These are phyloP conservation scores for Quaeritorhiza haematococci DNA, from an alignment of 371 early-diverging fungal genomes.

Conservation along the genomic window DNA sequence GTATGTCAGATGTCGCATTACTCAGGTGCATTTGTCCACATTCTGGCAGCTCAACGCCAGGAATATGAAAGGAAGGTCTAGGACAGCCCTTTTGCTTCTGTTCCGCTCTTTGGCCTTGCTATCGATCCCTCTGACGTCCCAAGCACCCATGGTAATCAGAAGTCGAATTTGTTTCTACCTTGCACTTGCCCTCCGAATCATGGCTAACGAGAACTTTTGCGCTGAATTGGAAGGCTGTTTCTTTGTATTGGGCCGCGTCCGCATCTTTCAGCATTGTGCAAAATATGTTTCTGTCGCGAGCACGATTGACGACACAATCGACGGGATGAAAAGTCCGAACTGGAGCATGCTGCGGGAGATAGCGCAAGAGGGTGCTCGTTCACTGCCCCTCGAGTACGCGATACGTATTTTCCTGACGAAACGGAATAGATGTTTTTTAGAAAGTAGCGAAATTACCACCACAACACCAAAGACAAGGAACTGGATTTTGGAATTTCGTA, in stretches of 20 bases:
- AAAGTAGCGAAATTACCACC: too few species aligned
- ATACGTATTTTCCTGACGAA: too few species aligned
- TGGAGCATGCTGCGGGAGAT: too few species aligned
- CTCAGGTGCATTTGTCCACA: not conserved
- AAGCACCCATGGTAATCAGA: conserved; percentile 58
- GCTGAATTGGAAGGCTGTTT: conserved; percentile 17
- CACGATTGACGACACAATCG: too few species aligned
- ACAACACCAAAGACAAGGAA: too few species aligned
- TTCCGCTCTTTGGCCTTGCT: conserved; percentile 56
- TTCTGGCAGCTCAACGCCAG: conserved; percentile 45
- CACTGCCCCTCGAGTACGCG: too few species aligned
- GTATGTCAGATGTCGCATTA: not conserved
- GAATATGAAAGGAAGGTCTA: conserved; percentile 41
- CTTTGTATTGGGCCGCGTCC: conserved; percentile 33
- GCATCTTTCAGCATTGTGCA: conserved; percentile 24
- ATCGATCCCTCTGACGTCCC: conserved; percentile 64
- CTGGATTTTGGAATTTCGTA: too few species aligned
- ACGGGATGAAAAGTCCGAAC: too few species aligned
- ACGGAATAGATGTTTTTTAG: too few species aligned
- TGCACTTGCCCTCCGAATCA: not conserved
- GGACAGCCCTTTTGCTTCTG: conserved; percentile 36
- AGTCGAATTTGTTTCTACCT: not conserved
- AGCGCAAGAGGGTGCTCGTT: too few species aligned
- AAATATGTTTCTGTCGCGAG: conserved; percentile 13
- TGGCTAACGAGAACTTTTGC: not conserved